These are phyloP conservation scores for Emmonsia crescens DNA, from an alignment of 2,329 filamentous ascomycete genomes.

Conservation along the genomic window DNA sequence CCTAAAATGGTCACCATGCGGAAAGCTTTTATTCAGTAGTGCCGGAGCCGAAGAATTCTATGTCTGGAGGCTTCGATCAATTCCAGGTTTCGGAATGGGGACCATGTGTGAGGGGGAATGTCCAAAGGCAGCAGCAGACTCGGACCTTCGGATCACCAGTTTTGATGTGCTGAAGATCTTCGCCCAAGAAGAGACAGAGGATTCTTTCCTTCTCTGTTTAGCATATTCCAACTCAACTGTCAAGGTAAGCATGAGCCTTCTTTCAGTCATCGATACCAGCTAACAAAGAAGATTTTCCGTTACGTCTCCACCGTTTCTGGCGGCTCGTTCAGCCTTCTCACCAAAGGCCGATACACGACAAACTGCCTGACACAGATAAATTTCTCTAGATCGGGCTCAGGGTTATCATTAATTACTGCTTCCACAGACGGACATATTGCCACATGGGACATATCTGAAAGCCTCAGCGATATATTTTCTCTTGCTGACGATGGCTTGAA, in stretches of 20 bases:
- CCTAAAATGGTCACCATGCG: constrained; percentile 59
- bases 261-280: background rate
- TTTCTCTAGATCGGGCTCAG: constrained; percentile 30
- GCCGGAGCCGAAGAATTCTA: constrained; percentile 83
- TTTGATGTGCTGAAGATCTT: constrained; percentile 50
- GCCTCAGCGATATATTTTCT: constrained; percentile 21
- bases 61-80: constrained; percentile 57
- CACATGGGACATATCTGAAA: constrained; percentile 42
- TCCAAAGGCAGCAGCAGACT: constrained; percentile 37
- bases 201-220: constrained; percentile 52
- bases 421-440: constrained; percentile 72
- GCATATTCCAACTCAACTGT: constrained; percentile 76
- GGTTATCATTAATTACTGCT: constrained; percentile 47
- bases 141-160: constrained; percentile 69
- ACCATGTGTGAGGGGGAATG: constrained; percentile 43
- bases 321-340: constrained; percentile 34
- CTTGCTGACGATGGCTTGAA: constrained; percentile 11
- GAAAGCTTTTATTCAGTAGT: constrained; percentile 68
- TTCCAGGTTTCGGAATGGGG: constrained; percentile 45
- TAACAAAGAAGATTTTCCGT: constrained; percentile 34
- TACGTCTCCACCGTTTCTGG: constrained; percentile 20
- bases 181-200: constrained; percentile 15
- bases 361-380: constrained; percentile 61
- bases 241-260: constrained; percentile 35
- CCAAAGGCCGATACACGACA: constrained; percentile 52